These are phyloP conservation scores for Fusarium anguioides DNA, from an alignment of 2,329 filamentous ascomycete genomes.

Conservation along the genomic window DNA sequence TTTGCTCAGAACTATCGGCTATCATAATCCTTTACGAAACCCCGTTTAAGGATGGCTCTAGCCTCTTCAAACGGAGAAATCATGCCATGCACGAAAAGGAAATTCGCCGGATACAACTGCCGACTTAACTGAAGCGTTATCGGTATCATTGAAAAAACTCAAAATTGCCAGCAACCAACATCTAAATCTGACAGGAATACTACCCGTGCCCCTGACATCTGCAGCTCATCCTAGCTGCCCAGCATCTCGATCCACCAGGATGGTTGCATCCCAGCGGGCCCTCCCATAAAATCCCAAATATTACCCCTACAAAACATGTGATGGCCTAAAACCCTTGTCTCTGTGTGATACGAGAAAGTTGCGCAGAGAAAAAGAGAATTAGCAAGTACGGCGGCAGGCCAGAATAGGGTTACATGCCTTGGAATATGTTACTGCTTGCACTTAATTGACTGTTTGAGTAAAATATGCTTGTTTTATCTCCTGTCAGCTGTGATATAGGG, in stretches of 20 bases:
- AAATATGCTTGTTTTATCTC: background rate
- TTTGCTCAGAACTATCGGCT: background rate
- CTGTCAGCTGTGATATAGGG: background rate
- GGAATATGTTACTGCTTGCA: background rate
- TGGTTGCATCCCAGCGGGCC: slow-evolving; percentile 6
- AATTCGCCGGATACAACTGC: background rate
- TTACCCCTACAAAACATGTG: background rate
- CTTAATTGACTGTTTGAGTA: background rate
- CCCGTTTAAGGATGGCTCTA: no score
- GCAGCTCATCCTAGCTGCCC: background rate
- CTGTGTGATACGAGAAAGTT: background rate
- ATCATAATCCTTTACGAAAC: background rate
- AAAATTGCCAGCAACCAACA: background rate
- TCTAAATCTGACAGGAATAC: background rate
- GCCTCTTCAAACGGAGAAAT: background rate
- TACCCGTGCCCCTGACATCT: background rate
- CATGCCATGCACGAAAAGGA: background rate
- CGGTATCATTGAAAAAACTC: background rate
- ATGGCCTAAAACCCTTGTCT: background rate
- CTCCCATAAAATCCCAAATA: background rate
- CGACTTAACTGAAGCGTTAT: background rate
- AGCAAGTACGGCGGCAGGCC: background rate
- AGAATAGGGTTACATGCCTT: background rate
- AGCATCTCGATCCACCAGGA: slow-evolving; percentile 1
- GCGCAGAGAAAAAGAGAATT: background rate